Percentiles rank a stretch among this genome's conserved stretches.
phyloP scores from a whole-genome alignment of 208 protist genomes.

The Trichomonas vaginalis region DNA sequence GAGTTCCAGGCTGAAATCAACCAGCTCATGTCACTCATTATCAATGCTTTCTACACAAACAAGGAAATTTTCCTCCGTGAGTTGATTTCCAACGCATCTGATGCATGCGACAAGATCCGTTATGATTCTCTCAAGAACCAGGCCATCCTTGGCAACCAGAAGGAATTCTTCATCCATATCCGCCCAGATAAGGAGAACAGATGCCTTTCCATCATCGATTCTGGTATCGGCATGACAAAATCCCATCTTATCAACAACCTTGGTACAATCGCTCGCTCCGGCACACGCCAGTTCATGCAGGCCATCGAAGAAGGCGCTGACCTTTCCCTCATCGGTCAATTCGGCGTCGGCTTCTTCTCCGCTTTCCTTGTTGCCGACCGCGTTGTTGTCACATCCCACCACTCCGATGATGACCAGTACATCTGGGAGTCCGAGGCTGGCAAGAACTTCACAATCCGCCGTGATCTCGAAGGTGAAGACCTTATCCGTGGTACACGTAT shows the following conservation, averaged over 20 bases:
- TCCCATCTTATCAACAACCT: constrained; percentile 90
- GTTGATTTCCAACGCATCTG: constrained; percentile 80
- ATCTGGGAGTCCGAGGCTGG: constrained; percentile 88
- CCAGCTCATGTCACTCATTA: constrained; percentile 62
- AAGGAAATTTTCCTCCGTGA: constrained; percentile 97
- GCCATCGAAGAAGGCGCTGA: constrained; percentile 78
- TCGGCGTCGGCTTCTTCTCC: constrained; percentile 98
- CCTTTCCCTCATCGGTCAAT: constrained; percentile 95
- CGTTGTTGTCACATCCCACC: constrained; percentile 74
- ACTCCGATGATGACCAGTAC: constrained; percentile 48
- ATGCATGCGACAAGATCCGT: constrained; percentile 86
- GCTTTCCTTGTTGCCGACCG: constrained; percentile 90
- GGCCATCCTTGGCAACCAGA: constrained; percentile 60
- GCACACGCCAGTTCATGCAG: constrained; percentile 95
- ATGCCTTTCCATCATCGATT: constrained; percentile 78
- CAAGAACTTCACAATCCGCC: constrained; percentile 80
- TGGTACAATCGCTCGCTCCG: constrained; percentile 90
- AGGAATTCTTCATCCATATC: constrained; percentile 78
- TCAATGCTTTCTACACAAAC: constrained; percentile 98
- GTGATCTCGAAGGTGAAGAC: constrained; percentile 42
- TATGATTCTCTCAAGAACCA: constrained; percentile 78
- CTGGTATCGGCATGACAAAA: constrained; percentile 98
- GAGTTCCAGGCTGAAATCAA: constrained; percentile 18
- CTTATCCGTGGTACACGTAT: constrained; percentile 85
- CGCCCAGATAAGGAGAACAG: constrained; percentile 79